These are phyloP conservation scores for Ensete ventricosum DNA, from an alignment of 176 grass and related monocot species.

Conservation along the genomic window DNA sequence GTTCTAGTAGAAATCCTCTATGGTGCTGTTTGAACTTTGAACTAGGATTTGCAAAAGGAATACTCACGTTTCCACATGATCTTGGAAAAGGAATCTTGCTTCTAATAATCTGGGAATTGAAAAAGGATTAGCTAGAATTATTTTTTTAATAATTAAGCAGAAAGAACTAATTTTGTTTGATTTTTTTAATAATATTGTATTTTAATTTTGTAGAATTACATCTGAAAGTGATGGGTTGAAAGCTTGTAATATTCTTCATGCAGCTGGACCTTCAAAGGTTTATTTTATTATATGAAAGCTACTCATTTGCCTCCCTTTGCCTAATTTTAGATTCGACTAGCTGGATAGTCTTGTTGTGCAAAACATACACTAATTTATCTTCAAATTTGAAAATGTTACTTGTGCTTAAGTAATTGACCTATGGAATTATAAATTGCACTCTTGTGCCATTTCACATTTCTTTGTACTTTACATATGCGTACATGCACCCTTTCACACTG, in stretches of 20 bases:
- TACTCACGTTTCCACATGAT: no score
- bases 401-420: not conserved
- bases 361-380: not conserved
- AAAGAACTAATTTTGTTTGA: no score
- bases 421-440: not conserved
- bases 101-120: no score
- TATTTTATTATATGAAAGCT: constrained; percentile 13
- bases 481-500: not conserved
- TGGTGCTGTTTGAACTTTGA: no score
- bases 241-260: constrained; percentile 88
- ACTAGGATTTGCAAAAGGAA: no score
- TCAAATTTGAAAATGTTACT: not conserved
- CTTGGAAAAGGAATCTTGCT: no score
- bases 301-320: not conserved
- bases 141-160: no score
- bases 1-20: no score
- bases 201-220: constrained; percentile 47
- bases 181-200: not conserved
- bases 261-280: constrained; percentile 75
- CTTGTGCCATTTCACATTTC: not conserved
- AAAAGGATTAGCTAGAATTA: no score
- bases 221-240: constrained; percentile 70
- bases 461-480: not conserved
- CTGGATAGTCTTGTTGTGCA: no score
- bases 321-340: not conserved